Base-by-base conservation (phyloP, 169 alveolate genomes). In the Plasmodium knowlesi region DNA sequence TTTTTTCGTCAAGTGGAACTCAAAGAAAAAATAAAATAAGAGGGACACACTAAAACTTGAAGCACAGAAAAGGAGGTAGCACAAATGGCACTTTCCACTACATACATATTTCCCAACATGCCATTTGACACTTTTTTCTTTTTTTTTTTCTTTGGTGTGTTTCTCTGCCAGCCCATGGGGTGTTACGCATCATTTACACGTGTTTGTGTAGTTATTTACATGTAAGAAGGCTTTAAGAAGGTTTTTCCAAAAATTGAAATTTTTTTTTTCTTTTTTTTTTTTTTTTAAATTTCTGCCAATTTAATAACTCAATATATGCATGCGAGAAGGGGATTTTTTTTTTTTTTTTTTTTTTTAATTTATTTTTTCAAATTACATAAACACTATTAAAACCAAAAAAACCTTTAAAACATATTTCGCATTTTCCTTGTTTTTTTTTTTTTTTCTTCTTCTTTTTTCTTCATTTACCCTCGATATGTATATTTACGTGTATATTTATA, bases 251-350 rank as follows among this genome's bases (percentile, higher is more conserved):
- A 19, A 61, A 61, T 61, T 61, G 57, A 10, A 46, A 46, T 61
- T 19, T n/a, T 61, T 61, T 19, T 61, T 61, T 61, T 43, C 9
- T 57, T 57, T 16, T 57, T 57, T 57, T 16, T 16, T 74, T 74
- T 41, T 16, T 28, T 74, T 34, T 74, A n/a, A 74, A 74, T 25
- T 74, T 30, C 19, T 74, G 43, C 34, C 54, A 85, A 73, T 73
- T 28, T 22, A 39, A 83, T 67, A 84, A 84, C 82, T 84, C 54
- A 84, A 85, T 46, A 41, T 67, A 46, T 70, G 93, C 93, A 85
- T 85, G 93, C 93, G 93, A 74, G 79, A 53, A 61, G 67, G 70
- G n/a, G 32, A 74, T 85, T 46, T 85, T 61, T 61, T 85, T 85
- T 34, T 34, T 32, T 32, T 32, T 32, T 70, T 43, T 72, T 37